These are phyloP conservation scores for Sarocladiaceae sp. DNA, from an alignment of 2,329 filamentous ascomycete genomes.

Conservation along the genomic window DNA sequence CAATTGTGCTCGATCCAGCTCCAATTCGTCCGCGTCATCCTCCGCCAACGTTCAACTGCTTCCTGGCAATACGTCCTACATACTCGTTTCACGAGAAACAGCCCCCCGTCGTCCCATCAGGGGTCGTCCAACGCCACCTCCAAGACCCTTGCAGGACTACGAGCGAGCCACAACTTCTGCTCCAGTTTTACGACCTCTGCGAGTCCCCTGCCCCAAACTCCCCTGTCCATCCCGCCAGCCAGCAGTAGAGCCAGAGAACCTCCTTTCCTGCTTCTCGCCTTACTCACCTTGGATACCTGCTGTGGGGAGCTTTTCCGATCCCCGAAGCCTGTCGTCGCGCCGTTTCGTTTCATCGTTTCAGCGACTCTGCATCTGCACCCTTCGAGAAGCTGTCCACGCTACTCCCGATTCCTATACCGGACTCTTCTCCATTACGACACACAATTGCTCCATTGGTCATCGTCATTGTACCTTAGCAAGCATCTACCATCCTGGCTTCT, in stretches of 20 bases:
- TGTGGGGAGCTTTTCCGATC: constrained; percentile 7
- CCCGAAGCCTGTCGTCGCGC: constrained; percentile 6
- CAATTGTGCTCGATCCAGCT: constrained; percentile 1
- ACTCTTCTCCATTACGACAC: background rate
- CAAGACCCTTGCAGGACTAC: constrained; percentile 7
- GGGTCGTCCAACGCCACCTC: constrained; percentile 6
- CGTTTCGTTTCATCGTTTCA: constrained; percentile 9
- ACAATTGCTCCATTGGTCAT: background rate
- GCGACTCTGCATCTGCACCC: constrained; percentile 4
- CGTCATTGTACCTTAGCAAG: background rate
- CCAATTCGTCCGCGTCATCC: background rate
- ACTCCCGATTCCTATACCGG: background rate
- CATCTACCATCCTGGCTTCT: background rate
- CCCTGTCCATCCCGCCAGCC: background rate
- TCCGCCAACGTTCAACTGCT: background rate
- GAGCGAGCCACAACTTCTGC: constrained; percentile 8
- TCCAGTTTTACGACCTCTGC: constrained; percentile 9
- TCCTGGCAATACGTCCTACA: background rate
- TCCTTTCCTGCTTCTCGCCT: constrained; percentile 7
- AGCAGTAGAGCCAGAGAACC: background rate
- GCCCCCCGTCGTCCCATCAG: constrained; percentile 1
- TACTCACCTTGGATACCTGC: no score
- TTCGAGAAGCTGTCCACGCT: background rate
- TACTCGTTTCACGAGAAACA: background rate
- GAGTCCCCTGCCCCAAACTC: no score